Percentiles rank a stretch among this genome's conserved stretches.
Conservation (phyloP, 2,329 filamentous ascomycete species). For the Emmonsia crescens region DNA sequence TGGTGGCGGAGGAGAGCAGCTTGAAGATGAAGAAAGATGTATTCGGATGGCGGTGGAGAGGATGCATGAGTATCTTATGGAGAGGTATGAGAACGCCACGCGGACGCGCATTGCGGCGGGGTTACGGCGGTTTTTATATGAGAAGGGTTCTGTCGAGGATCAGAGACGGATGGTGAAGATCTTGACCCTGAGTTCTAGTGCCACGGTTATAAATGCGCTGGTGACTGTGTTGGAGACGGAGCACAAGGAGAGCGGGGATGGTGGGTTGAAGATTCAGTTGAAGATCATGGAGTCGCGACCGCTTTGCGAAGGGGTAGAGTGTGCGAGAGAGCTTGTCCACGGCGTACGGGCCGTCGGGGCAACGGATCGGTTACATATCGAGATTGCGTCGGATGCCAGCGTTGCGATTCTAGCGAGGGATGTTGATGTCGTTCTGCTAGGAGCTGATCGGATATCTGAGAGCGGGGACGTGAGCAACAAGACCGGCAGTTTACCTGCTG, state of each 20-base stretch:
- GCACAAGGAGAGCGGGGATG: neutral
- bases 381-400: slow-evolving; percentile 50
- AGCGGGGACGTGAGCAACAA: slow-evolving; percentile 56
- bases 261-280: slow-evolving; percentile 28
- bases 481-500: slow-evolving; percentile 50
- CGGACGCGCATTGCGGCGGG: slow-evolving; percentile 15
- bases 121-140: slow-evolving; percentile 15
- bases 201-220: slow-evolving; percentile 40
- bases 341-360: slow-evolving; percentile 16
- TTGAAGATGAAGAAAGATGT: neutral
- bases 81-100: slow-evolving; percentile 1
- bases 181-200: slow-evolving; percentile 53
- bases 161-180: slow-evolving; percentile 33
- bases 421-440: slow-evolving; percentile 51
- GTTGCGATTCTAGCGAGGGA: slow-evolving; percentile 42
- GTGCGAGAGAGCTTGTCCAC: slow-evolving; percentile 38
- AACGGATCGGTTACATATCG: slow-evolving; percentile 30
- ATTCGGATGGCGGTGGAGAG: slow-evolving; percentile 1
- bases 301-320: slow-evolving; percentile 51
- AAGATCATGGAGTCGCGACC: slow-evolving; percentile 57
- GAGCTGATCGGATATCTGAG: slow-evolving; percentile 51
- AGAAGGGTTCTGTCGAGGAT: slow-evolving; percentile 2
- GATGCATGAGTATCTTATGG: slow-evolving; percentile 16
- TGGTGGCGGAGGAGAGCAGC: neutral
- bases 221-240: slow-evolving; percentile 7